Base-by-base conservation (phyloP, 140 eudicot species). In the Artemisia princeps region DNA sequence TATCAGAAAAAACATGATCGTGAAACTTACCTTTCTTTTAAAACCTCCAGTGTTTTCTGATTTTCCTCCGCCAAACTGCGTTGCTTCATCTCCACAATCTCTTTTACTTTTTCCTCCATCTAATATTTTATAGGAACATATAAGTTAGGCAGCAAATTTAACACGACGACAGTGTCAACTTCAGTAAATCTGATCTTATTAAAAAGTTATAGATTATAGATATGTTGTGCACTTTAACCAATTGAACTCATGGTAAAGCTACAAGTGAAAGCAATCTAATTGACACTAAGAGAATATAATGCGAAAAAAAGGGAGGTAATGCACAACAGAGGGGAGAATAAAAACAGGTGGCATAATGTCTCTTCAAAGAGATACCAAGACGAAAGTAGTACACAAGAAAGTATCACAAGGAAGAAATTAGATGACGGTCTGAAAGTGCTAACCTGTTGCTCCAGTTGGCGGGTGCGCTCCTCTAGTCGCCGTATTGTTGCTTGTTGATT, bases 91-190 rank as follows among this genome's bases (percentile, higher is more conserved):
- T 91, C 97, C 72, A 91, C 96, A 65, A 85, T 75, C 79, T 91
- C 97, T 71, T 87, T 91, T 59, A 91, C 96, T 76, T 91, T 91
- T 74, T 91, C 97, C 77, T 91, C 97, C 97, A 91, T 91, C 97
- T 90, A 71, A 49, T 66, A 20, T 64, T 72, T 33, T 64, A 56
- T 49, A 17, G 72, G 9, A 23, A 30, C 9, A 56, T 45, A 55
- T 16, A 64, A 17, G 15, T 71, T 33, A 61, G 57, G 44, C 62
- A 67, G 59, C 30, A 79, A 19, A 48, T 52, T 28, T 46, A 46
- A 14, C 60, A 62, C 55, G 24, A 42, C 64, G 26, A 66, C 26
- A 64, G 4, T 53, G 40, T 56, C 65, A 24, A n/a, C 54, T 65
- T 54, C 16, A 6, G 51, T 64, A 55, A 28, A 15, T 24, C 44